phyloP scores from a whole-genome alignment of 768 basidiomycete genomes.

The Suillus subaureus region DNA sequence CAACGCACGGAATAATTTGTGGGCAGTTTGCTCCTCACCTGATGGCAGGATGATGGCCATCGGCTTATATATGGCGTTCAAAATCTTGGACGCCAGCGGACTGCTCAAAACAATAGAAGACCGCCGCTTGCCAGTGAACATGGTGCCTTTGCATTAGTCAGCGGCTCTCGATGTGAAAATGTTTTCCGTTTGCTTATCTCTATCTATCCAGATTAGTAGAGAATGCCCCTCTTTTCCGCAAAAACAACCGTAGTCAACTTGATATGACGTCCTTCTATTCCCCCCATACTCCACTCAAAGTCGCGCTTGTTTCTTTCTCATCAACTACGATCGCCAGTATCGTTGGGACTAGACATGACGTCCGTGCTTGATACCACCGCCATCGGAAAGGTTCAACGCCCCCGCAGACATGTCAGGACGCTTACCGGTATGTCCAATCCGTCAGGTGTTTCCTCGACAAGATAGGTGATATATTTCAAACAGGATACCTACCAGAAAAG shows the following conservation, averaged over 20 bases:
- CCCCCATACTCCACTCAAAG: not conserved
- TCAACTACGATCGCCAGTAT: not conserved
- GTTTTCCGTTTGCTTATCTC: not conserved
- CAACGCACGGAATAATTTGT: not conserved
- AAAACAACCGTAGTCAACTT: not conserved
- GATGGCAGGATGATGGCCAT: not conserved
- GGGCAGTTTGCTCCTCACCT: not conserved
- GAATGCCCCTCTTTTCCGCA: not conserved
- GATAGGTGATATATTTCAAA: constrained; percentile 10
- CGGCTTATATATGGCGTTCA: not conserved
- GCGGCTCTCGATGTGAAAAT: not conserved
- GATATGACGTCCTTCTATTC: not conserved
- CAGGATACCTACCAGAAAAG: constrained; percentile 79
- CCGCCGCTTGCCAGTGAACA: no score
- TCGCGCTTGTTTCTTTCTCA: not conserved
- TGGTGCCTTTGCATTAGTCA: no score
- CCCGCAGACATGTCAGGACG: constrained; percentile 67
- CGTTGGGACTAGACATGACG: constrained; percentile 45
- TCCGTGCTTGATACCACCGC: constrained; percentile 64
- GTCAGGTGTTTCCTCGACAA: not conserved
- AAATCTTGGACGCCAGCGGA: not conserved
- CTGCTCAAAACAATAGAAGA: not conserved
- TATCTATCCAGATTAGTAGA: not conserved
- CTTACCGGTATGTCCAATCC: constrained; percentile 51
- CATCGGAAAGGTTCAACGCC: constrained; percentile 59